These are phyloP conservation scores for Agaricus blazei DNA, from an alignment of 768 basidiomycete species.

Conservation along the genomic window DNA sequence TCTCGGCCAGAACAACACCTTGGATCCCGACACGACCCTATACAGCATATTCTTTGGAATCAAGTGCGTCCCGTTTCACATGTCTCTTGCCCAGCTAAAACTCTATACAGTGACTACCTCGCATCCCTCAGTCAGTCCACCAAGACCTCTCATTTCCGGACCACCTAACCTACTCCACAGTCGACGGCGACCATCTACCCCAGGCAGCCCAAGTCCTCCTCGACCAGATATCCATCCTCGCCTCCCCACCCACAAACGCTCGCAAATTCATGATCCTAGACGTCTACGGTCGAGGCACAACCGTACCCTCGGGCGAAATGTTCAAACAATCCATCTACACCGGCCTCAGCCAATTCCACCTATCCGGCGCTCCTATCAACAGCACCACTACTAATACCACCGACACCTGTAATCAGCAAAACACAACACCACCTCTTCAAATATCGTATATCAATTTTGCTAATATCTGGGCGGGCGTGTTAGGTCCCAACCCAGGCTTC, in stretches of 20 bases:
- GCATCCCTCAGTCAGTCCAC: conserved; percentile 33
- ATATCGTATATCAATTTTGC: conserved; percentile 44
- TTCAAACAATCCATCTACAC: conserved; percentile 42
- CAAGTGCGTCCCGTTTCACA: conserved; percentile 28
- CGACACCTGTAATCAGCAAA: conserved; percentile 11
- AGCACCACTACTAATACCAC: conserved; percentile 6
- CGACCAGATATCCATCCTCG: conserved; percentile 39
- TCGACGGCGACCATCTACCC: conserved; percentile 41
- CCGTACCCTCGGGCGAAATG: conserved; percentile 35
- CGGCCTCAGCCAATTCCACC: conserved; percentile 32
- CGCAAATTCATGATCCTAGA: conserved; percentile 45
- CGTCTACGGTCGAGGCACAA: conserved; percentile 42
- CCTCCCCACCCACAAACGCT: conserved; percentile 44
- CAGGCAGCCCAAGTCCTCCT: conserved; percentile 39
- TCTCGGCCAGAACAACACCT: conserved; percentile 35
- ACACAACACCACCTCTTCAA: conserved; percentile 18
- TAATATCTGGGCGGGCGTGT: conserved; percentile 46
- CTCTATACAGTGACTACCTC: conserved; percentile 31
- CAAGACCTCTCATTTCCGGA: not conserved
- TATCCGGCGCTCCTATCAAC: not conserved
- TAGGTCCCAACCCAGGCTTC: conserved; percentile 38
- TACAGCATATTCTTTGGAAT: conserved; percentile 53
- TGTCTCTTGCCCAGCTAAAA: conserved; percentile 2
- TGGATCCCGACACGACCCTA: conserved; percentile 43
- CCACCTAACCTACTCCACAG: conserved; percentile 16